phyloP scores from a whole-genome alignment of 257 asterid species.

The Ilex asprella region DNA sequence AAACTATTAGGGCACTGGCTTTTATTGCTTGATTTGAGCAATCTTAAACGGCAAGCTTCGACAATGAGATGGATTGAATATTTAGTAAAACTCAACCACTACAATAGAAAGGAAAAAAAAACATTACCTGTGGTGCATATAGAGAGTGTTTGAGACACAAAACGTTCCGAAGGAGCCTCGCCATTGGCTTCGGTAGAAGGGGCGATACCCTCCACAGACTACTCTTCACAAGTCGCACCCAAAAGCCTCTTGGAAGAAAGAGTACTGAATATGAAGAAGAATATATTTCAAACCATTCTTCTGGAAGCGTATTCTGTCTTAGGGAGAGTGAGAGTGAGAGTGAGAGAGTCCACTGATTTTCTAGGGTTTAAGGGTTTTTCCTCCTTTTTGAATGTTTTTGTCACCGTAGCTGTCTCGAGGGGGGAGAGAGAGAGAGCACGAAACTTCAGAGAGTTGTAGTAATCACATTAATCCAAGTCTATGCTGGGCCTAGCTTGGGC shows the following conservation, averaged over 20 bases:
- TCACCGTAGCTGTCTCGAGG: too few species aligned
- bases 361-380: slow-evolving; percentile 52
- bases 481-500: too few species aligned
- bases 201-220: neutral
- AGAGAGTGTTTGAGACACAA: slow-evolving; percentile 36
- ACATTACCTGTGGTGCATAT: slow-evolving; percentile 26
- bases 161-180: slow-evolving; percentile 48
- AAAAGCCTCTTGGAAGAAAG: neutral
- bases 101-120: neutral
- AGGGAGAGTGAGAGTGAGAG: neutral
- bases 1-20: neutral
- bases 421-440: too few species aligned
- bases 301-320: neutral
- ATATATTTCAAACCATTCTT: neutral
- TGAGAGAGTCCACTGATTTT: slow-evolving; percentile 4
- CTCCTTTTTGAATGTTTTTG: slow-evolving; percentile 15
- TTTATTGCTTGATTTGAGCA: neutral
- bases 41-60: neutral
- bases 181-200: slow-evolving; percentile 25
- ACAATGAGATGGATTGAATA: neutral
- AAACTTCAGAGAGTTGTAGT: too few species aligned
- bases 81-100: slow-evolving; percentile 3
- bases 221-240: neutral
- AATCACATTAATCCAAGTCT: too few species aligned
- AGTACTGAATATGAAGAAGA: neutral